Base-by-base conservation (phyloP, 1,284 basidiomycete species). In the Phlebopus sp. region DNA sequence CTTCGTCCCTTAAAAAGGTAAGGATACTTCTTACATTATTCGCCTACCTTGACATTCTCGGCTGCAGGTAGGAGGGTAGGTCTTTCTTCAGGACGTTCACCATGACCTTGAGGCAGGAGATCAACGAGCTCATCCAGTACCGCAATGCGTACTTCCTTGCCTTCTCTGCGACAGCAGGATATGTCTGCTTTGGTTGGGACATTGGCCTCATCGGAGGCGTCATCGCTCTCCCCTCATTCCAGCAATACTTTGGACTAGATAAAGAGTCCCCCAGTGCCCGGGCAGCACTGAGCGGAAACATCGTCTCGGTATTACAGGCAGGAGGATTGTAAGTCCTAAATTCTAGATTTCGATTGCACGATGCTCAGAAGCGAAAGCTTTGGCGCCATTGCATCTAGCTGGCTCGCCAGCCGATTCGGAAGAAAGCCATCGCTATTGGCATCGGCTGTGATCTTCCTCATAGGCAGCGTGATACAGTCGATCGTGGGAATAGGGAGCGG, bases 291-390 rank as follows among this genome's bases (percentile, higher is more conserved):
- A 73, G 60, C 38, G 77, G 77, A 2, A 81, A 83, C 58, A 75
- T 84, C 40, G 81, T 83, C 13, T 72, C 79, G 6, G 70, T 82
- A 23, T 61, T 82, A 10, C 81, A 82, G 51, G 80, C 70, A 8
- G 78, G 79, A 2, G 75, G 70, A 51, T 77, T 83, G 78, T 83
- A 66, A 52, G 81, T 73, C 19, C 38, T 55, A 60, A 15, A 6
- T 40, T 44, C 52, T 30, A 51, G 54, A 15, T n/a, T 11, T 21
- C 14, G 14, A 8, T 9, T 11, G 18, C 0, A 9, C 6, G 4
- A 14, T 5, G 15, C 9, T 40, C 18, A 19, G n/a, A n/a, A 30
- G 39, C 13, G 14, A 31, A 32, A 75, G 75, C 46, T 72, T 78
- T 38, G 76, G 77, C 21, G 75, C 77, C 1, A 56, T 78, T 5